Conservation (phyloP, 2,329 filamentous ascomycete species). For the Coleophoma eucalyptorum region DNA sequence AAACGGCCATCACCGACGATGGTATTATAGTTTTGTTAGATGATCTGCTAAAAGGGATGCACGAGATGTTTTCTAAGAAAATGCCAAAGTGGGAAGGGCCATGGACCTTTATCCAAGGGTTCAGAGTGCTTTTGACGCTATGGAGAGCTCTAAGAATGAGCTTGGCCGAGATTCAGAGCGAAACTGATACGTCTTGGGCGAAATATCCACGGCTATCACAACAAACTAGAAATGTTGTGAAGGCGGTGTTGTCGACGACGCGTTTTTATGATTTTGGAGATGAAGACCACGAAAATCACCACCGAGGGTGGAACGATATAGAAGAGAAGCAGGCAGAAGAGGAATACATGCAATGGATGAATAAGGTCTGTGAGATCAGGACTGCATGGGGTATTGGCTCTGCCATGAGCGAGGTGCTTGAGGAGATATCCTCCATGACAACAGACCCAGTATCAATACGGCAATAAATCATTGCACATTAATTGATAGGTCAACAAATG, state of each 20-base stretch:
- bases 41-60: conserved; percentile 19
- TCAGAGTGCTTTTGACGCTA: conserved; percentile 25
- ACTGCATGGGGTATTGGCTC: neutral
- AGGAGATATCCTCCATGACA: neutral
- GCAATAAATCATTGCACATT: neutral
- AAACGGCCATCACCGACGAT: conserved; percentile 13
- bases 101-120: conserved; percentile 25
- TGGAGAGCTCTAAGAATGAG: conserved; percentile 27
- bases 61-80: conserved; percentile 7
- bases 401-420: neutral
- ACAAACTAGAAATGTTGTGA: neutral
- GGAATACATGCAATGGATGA: neutral
- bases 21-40: conserved; percentile 24
- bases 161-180: conserved; percentile 11
- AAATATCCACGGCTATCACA: neutral
- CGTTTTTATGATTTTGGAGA: neutral
- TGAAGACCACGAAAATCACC: neutral
- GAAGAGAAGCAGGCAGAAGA: neutral
- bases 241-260: neutral
- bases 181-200: neutral
- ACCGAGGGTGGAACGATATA: neutral
- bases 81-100: conserved; percentile 21
- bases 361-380: neutral
- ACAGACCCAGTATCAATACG: neutral
- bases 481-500: no score